Evolutionary conservation across 208 protist species (phyloP).

Genomic region (Leishmania major): DNA sequence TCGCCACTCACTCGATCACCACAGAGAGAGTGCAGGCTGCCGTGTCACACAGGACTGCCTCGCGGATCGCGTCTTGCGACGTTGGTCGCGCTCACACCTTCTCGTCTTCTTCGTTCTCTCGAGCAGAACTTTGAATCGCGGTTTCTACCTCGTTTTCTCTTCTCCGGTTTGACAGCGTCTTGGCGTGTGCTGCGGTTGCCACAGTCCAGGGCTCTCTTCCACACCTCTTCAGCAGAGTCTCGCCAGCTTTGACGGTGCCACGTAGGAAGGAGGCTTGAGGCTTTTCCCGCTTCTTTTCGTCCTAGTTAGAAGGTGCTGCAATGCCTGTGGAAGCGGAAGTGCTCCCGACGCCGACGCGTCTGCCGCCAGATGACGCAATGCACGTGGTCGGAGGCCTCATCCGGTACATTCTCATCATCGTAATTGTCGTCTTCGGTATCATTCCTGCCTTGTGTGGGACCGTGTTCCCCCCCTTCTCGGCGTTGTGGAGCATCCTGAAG

Average conservation of each 20-base stretch:
- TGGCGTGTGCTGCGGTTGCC: not conserved
- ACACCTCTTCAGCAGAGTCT: not conserved
- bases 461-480: constrained; percentile 80
- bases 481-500: constrained; percentile 73
- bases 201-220: not conserved
- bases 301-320: not conserved
- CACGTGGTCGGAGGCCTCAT: constrained; percentile 53
- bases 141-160: not conserved
- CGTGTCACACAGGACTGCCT: not conserved
- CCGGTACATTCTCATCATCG: constrained; percentile 52
- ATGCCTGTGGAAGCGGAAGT: constrained; percentile 88
- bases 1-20: not conserved
- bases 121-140: not conserved
- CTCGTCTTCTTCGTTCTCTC: not conserved
- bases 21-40: too few relatives aligned
- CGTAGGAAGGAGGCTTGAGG: not conserved
- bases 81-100: not conserved
- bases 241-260: not conserved
- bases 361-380: constrained; percentile 85
- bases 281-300: not conserved
- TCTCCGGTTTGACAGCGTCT: not conserved
- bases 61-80: not conserved
- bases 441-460: constrained; percentile 78
- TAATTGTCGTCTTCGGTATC: constrained; percentile 76
- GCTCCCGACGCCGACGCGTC: constrained; percentile 71